Evolutionary conservation across 2,329 filamentous ascomycete genomes (phyloP).

Genomic region (Elsinoe necatrix): DNA sequence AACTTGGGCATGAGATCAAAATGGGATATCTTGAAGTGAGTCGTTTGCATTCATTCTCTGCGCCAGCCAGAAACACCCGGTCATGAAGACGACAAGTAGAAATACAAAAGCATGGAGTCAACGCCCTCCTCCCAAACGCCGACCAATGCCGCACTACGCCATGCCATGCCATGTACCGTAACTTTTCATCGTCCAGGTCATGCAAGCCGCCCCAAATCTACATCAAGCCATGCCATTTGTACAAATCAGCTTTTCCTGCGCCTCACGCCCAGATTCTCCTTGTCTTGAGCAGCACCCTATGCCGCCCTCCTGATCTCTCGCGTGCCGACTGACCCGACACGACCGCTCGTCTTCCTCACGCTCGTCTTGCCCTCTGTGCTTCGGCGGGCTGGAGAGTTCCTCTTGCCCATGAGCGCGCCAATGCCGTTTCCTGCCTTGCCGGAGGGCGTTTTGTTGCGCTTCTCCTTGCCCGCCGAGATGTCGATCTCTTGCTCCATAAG

Average conservation of each 20-base stretch:
- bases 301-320: conserved; percentile 8
- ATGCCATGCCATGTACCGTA: conserved; percentile 12
- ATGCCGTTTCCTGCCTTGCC: conserved; percentile 36
- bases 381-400: conserved; percentile 37
- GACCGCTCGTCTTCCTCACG: conserved; percentile 44
- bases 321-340: conserved; percentile 39
- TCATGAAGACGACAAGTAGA: conserved; percentile 2
- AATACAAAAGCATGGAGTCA: conserved; percentile 11
- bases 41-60: conserved; percentile 7
- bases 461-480: conserved; percentile 23
- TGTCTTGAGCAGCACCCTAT: not conserved
- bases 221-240: conserved; percentile 1
- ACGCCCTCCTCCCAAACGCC: not conserved
- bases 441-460: conserved; percentile 39
- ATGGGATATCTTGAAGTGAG: not conserved
- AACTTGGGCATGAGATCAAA: not conserved
- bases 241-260: conserved; percentile 5
- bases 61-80: not conserved
- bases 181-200: conserved; percentile 11
- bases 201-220: not conserved
- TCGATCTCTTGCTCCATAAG: conserved; percentile 23
- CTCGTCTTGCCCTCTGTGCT: conserved; percentile 42
- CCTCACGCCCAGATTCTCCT: not conserved
- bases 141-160: not conserved
- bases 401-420: conserved; percentile 39